Conservation (phyloP, 495 filamentous ascomycete species). For the Stereocaulon alpinum region DNA sequence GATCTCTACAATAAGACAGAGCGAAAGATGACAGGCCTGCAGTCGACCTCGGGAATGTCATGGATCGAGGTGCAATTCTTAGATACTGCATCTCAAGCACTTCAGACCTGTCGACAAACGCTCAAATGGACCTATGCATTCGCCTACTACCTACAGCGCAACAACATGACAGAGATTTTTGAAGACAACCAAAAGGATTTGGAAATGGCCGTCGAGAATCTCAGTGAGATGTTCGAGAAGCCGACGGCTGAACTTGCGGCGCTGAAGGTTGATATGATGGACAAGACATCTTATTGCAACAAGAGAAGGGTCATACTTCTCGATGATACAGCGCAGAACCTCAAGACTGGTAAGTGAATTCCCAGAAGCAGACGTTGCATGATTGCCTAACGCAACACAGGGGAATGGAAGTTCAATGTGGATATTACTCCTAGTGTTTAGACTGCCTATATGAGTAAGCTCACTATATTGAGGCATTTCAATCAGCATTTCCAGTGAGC, state of each 20-base stretch:
- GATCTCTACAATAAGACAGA: conserved; percentile 93
- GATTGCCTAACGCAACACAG: conserved; percentile 19
- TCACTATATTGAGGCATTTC: not conserved
- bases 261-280: conserved; percentile 93
- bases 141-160: conserved; percentile 88
- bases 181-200: conserved; percentile 98
- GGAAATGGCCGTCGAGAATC: conserved; percentile 88
- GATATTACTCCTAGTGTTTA: conserved; percentile 17
- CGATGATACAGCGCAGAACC: conserved; percentile 80
- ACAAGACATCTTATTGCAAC: conserved; percentile 94
- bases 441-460: not conserved
- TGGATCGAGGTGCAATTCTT: conserved; percentile 99
- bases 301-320: conserved; percentile 82
- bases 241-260: conserved; percentile 70
- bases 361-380: not conserved
- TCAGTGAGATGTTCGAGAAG: conserved; percentile 98
- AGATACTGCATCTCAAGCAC: conserved; percentile 79
- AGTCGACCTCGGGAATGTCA: conserved; percentile 85
- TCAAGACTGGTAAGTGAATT: conserved; percentile 63
- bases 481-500: conserved; percentile 10
- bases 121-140: conserved; percentile 99
- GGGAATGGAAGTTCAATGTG: conserved; percentile 31
- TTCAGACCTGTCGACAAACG: conserved; percentile 93
- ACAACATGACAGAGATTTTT: conserved; percentile 94
- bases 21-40: conserved; percentile 96